Base-by-base conservation (phyloP, 1,284 basidiomycete species). In the Sanghuangporus sanghuang region DNA sequence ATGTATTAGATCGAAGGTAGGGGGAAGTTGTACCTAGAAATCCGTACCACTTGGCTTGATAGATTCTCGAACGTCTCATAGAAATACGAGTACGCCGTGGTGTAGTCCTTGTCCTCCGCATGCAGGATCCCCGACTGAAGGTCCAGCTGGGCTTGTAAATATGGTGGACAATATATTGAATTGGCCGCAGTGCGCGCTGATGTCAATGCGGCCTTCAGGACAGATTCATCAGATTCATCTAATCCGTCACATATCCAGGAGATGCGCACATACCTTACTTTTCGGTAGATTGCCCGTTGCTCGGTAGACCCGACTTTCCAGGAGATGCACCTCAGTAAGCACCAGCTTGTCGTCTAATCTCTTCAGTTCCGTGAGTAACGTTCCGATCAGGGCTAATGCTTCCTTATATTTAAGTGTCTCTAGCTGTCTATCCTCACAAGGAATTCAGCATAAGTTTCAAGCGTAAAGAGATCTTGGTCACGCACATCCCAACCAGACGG, bases 81-180 rank as follows among this genome's bases (percentile, higher is more conserved):
- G 77, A 98, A 98, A 80, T 99, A 99, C 0, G 94, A 96, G 75
- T 98, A 98, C 46, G 88, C 96, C 0, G 96, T 99, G 65, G 87
- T 96, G 75, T 98, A 98, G 75, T 99, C 96, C 73, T 97, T 98
- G 74, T 98, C 96, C 69, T 98, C 95, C 0, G 96, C 95, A 70
- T 98, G 95, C 14, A 98, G 81, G 35, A 97, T 85, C 14, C 96
- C 93, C 38, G 89, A 90, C 74, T 98, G 96, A 49, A 98, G 84
- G 73, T 98, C 96, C 39, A 98, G 86, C 40, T 92, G 84, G 1
- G 95, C 92, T 78, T 99, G 96, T 2, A 98, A 85, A 55, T 85
- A 79, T 1, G 96, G 96, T 14, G 96, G 96, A 74, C 96, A 98
- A 79, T 99, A 99, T 75, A 99, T 97, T 7, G 95, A 89, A 77